Conservation (phyloP, 108 stramenopile genomes). For the Skeletonema tropicum region DNA sequence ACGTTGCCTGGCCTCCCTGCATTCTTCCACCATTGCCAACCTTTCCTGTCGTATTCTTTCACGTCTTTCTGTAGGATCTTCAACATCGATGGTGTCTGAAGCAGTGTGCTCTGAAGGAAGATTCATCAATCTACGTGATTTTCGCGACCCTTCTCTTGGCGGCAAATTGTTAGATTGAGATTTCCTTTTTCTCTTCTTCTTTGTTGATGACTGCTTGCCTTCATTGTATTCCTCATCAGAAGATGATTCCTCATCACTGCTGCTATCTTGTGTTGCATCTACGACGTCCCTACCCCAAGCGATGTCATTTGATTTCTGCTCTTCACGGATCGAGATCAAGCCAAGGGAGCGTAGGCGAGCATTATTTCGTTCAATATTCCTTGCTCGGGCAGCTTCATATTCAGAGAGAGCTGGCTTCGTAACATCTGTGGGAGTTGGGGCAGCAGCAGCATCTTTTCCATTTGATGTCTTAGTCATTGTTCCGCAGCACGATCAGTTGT, state of each 20-base stretch:
- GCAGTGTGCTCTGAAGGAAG: conserved; percentile 41
- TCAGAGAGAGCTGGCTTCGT: conserved; percentile 31
- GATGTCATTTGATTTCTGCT: conserved; percentile 62
- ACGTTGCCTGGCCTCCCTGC: conserved; percentile 67
- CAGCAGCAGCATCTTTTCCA: conserved; percentile 1
- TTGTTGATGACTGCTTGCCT: not conserved
- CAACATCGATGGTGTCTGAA: not conserved
- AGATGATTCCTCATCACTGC: conserved; percentile 4
- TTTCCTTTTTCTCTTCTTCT: conserved; percentile 20
- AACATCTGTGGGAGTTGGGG: not conserved
- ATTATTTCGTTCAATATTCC: conserved; percentile 85
- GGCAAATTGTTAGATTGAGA: not conserved
- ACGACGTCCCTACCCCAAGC: conserved; percentile 49
- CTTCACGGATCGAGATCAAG: conserved; percentile 66
- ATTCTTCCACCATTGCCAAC: conserved; percentile 59
- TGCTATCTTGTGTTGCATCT: conserved; percentile 4
- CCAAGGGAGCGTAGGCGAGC: conserved; percentile 70
- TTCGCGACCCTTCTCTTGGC: conserved; percentile 48
- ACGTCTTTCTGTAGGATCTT: conserved; percentile 16
- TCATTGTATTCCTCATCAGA: conserved; percentile 21
- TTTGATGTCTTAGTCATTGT: not conserved
- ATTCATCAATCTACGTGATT: conserved; percentile 63
- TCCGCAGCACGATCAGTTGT: not conserved
- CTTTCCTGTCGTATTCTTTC: conserved; percentile 44
- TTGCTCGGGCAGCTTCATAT: conserved; percentile 65